Evolutionary conservation across 306 rosid genomes (phyloP).

Genomic region (Pterocarpus santalinus): DNA sequence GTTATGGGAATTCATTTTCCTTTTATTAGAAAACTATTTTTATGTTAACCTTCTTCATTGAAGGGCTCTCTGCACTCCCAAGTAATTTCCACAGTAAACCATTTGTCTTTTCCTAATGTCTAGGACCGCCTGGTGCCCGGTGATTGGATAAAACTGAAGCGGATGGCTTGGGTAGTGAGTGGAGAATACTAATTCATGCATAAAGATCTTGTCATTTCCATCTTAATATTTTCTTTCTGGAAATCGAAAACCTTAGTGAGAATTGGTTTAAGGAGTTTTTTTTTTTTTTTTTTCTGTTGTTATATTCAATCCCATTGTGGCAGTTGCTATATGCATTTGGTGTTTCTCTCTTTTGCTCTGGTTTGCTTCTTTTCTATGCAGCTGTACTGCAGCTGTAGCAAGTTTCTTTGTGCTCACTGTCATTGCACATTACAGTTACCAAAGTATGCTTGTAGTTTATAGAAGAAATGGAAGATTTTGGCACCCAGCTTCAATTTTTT

Average conservation of each 20-base stretch:
- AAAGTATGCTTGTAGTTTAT: neutral
- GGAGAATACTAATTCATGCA: neutral
- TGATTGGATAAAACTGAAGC: conserved; percentile 9
- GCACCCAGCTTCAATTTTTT: conserved; percentile 12
- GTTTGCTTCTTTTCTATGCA: conserved; percentile 3
- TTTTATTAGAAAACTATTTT: neutral
- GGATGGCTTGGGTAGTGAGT: neutral
- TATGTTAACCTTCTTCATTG: neutral
- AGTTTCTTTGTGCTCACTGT: neutral
- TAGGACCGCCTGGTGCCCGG: neutral
- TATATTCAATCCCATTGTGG: conserved; percentile 20
- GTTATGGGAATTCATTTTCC: conserved; percentile 18
- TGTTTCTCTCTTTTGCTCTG: conserved; percentile 8
- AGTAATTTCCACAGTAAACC: neutral
- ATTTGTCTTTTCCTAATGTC: conserved; percentile 1
- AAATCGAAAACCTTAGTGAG: conserved; percentile 3
- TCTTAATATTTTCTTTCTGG: neutral
- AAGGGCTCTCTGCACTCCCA: conserved; percentile 24
- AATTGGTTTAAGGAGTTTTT: neutral
- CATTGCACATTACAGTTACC: neutral
- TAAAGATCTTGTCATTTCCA: neutral
- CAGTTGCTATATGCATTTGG: conserved; percentile 29
- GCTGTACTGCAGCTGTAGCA: neutral
- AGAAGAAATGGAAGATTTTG: neutral
- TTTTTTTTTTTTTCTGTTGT: neutral